Conservation (phyloP, 2,329 filamentous ascomycete genomes). For the Calonectria henricotiae region DNA sequence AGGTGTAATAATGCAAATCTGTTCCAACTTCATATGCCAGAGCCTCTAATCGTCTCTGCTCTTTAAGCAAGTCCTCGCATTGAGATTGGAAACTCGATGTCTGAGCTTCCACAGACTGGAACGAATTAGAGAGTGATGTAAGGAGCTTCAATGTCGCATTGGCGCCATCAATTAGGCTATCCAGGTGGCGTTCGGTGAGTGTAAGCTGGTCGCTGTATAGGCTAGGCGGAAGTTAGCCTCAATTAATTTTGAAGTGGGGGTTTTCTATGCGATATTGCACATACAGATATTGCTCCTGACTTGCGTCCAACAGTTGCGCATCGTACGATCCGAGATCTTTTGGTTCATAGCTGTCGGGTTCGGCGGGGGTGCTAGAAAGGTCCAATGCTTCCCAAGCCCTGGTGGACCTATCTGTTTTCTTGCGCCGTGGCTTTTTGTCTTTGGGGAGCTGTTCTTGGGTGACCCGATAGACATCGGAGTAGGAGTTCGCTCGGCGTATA, state of each 20-base stretch:
- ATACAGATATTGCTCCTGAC: slow-evolving; percentile 88
- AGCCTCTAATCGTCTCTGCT: slow-evolving; percentile 84
- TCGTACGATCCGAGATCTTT: slow-evolving; percentile 63
- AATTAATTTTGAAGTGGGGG: not conserved
- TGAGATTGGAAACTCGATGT: slow-evolving; percentile 94
- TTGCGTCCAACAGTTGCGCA: slow-evolving; percentile 82
- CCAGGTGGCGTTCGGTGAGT: slow-evolving; percentile 86
- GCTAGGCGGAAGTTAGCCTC: slow-evolving; percentile 62
- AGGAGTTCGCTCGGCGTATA: slow-evolving; percentile 79
- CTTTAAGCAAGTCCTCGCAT: slow-evolving; percentile 88
- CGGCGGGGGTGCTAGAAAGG: slow-evolving; percentile 50
- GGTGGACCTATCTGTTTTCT: slow-evolving; percentile 60
- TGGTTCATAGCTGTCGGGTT: slow-evolving; percentile 49
- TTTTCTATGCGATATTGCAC: slow-evolving; percentile 51
- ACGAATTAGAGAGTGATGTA: slow-evolving; percentile 86
- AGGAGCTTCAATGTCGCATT: slow-evolving; percentile 83
- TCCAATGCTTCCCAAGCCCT: slow-evolving; percentile 69
- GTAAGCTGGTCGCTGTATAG: slow-evolving; percentile 87
- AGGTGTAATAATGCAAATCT: slow-evolving; percentile 95
- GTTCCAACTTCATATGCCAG: slow-evolving; percentile 89
- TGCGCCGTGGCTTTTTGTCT: slow-evolving; percentile 63
- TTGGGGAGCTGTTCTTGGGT: slow-evolving; percentile 72
- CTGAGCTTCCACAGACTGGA: slow-evolving; percentile 89
- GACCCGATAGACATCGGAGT: slow-evolving; percentile 82
- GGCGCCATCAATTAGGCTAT: slow-evolving; percentile 84